phyloP scores from a whole-genome alignment of 768 basidiomycete species.

The Boletus tomentosulus region DNA sequence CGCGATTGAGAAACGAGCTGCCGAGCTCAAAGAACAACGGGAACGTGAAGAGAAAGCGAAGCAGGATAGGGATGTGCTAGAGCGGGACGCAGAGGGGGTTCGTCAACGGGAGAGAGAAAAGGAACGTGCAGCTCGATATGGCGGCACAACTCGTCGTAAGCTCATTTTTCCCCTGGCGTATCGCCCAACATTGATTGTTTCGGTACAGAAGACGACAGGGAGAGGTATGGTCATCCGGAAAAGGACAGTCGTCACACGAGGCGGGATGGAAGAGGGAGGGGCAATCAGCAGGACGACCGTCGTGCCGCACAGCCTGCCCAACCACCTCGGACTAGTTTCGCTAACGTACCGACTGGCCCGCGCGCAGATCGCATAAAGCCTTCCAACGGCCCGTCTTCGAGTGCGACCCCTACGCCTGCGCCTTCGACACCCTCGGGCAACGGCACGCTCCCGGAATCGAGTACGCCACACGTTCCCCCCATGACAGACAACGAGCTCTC shows the following conservation, averaged over 20 bases:
- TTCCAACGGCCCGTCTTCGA: conserved; percentile 29
- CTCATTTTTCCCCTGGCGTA: neutral
- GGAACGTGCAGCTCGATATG: conserved; percentile 35
- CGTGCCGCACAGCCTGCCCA: conserved; percentile 30
- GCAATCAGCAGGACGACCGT: conserved; percentile 35
- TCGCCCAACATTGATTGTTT: conserved; percentile 5
- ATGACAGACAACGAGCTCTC: conserved; percentile 79
- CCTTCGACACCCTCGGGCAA: conserved; percentile 34
- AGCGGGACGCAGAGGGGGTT: conserved; percentile 68
- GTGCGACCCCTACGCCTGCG: conserved; percentile 48
- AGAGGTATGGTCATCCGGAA: conserved; percentile 48
- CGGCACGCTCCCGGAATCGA: conserved; percentile 34
- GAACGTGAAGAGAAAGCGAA: conserved; percentile 59
- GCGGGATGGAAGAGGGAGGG: conserved; percentile 39
- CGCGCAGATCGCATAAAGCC: conserved; percentile 65
- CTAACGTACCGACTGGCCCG: conserved; percentile 80
- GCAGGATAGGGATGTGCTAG: conserved; percentile 65
- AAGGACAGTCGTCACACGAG: conserved; percentile 42
- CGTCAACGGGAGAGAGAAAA: conserved; percentile 46
- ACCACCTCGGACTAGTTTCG: conserved; percentile 44
- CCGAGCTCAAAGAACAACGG: conserved; percentile 74
- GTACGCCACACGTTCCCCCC: conserved; percentile 47
- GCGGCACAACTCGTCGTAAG: conserved; percentile 35
- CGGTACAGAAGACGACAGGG: conserved; percentile 43
- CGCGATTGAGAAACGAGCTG: conserved; percentile 81